Evolutionary conservation across 1,139 yeast genomes (phyloP), one percentile per base, ranked within the genome.

Genomic region (Pichia sp.): DNA sequence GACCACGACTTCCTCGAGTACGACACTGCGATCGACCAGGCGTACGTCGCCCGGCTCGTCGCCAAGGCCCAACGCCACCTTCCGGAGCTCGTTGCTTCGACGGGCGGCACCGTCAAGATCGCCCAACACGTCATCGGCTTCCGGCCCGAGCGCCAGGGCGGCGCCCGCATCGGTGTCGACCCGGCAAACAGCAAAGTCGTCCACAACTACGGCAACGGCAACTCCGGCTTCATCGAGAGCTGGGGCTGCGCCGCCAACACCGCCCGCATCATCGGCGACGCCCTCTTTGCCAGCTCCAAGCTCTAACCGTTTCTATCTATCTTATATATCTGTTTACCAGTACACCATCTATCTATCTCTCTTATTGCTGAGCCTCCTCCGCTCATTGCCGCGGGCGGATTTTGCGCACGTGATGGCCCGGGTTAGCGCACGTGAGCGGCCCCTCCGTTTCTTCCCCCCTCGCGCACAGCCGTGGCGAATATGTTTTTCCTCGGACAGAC

Each of bases 161-260:
- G 82, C 2, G 73, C 73, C 0, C 64, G 82, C 45, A 71, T 78
- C 9, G 83, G 78, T 58, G 46, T 55, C 5, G 82, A 72, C 42
- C 47, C 55, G 7, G 27, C 65, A 33, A 62, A 68, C 36, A 55
- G 58, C 1, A 75, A 77, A 73, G 66, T 79, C 43, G 66, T 78
- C 29, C 83, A 78, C 61, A 75, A 75, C 60, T 78, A 78, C 60
- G 81, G 82, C 3, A 77, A 77, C 42, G 75, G 78, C 20, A 78
- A 77, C 6, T 72, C 73, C 5, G 82, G 82, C 1, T 78, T 71
- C 62, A 77, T 75, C 54, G 75, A 76, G 33, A 77, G 80, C 49
- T 72, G 74, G 62, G 80, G 80, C 6, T 68, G 73, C 68, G 78
- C 77, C 7, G 62, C 66, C 17, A 41, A 41, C 16, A 51, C 52